A percentile compares a stretch with the other conserved stretches of the same genome.
Conservation (phyloP, 257 asterid species). For the Scutellaria galericulata region DNA sequence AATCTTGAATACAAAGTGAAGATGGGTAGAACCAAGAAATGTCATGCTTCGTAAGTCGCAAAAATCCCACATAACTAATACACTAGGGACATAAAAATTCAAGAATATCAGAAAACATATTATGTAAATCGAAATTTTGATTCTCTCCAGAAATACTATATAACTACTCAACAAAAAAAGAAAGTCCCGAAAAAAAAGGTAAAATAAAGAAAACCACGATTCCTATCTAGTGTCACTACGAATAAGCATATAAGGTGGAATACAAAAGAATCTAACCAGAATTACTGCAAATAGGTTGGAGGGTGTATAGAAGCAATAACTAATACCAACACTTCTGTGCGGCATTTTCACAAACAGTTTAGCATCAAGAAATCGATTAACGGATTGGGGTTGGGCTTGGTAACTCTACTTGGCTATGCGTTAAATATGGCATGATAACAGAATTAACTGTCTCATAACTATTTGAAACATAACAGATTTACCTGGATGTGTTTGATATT, state of each 20-base stretch:
- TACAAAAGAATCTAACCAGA: not conserved
- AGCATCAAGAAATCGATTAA: slow-evolving; percentile 12
- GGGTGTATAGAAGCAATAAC: not conserved
- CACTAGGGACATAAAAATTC: not conserved
- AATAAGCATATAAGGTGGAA: slow-evolving; percentile 13
- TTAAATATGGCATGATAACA: not conserved
- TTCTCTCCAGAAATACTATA: too few relatives aligned
- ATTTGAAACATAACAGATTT: slow-evolving; percentile 19
- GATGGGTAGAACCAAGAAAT: too few relatives aligned
- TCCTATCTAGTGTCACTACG: not conserved
- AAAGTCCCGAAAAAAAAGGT: too few relatives aligned
- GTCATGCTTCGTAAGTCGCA: not conserved
- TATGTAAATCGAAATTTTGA: too few relatives aligned
- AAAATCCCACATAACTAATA: not conserved
- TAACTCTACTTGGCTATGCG: not conserved
- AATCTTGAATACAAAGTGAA: slow-evolving; percentile 42
- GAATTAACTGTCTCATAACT: slow-evolving; percentile 39
- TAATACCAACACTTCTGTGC: not conserved
- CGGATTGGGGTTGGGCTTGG: too few relatives aligned
- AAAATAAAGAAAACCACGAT: not conserved
- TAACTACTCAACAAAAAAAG: too few relatives aligned
- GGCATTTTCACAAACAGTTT: slow-evolving; percentile 59
- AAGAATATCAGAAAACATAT: not conserved
- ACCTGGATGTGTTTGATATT: slow-evolving; percentile 40
- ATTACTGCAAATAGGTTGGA: not conserved